Base-by-base conservation (phyloP, 192 early-diverging fungal genomes). In the Mortierella alpina region DNA sequence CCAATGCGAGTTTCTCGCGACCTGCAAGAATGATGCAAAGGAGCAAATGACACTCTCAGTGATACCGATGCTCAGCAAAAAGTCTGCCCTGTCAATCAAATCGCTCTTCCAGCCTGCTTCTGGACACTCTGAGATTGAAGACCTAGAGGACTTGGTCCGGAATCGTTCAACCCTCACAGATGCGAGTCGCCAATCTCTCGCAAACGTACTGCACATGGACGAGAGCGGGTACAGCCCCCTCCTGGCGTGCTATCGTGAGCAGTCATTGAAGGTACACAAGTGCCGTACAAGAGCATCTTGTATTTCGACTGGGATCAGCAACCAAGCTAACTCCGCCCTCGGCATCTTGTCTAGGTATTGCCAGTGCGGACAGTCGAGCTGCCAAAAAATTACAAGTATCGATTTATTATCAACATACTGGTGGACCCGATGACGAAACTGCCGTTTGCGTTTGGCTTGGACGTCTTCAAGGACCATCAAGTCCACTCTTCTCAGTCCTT, bases 1-100 rank as follows among this genome's bases (percentile, higher is more conserved):
- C 15, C 77, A 80, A 59, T 80, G 77, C 55, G 77, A 80, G 65
- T 80, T 72, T 22, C 70, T 80, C 13, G 50, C 65, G 22, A 56
- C 23, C 9, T 80, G 77, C 42, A 62, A 66, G 31, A 9, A 12
- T 1, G 77, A 80, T 50, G 77, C 77, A 7, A 8, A n/a, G 17
- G 65, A 71, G 8, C 65, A 80, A 39, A 59, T 50, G 22, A 72
- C 70, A 0, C 65, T 80, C 7, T 80, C 77, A 0, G 15, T 80
- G 12, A 64, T 80, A 13, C 77, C 77, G 10, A n/a, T 72, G 20
- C 66, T 80, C 0, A 68, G 70, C 10, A 80, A 80, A 40, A 68
- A 57, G 23, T 80, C 77, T 6, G 69, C 77, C 17, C 4, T 59
- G 18, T 68, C 59, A 65, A 59, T 80, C 44, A 80, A 72, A 41